Evolutionary conservation across 148 eudicot species (phyloP), one percentile per base, ranked within the genome.

Genomic region (Rhododendron kiyosumense): DNA sequence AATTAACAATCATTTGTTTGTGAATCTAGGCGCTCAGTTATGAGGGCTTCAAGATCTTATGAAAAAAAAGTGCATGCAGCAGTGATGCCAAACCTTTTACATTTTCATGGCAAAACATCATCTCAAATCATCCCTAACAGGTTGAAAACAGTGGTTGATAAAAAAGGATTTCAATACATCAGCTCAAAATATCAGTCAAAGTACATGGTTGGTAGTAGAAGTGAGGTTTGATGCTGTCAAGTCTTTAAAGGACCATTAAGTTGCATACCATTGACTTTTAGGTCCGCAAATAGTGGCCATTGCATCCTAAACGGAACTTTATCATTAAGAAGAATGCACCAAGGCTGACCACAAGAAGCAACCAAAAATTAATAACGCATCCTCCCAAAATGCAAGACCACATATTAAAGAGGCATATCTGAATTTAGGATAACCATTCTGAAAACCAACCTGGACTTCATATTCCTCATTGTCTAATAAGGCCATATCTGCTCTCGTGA

Each of bases 281-380:
- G 89, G 86, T 95, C 98, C 41, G 98, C 94, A 89, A 93, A 89
- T 81, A 89, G 93, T 54, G 98, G 99, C 99, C 99, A 96, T 54
- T 96, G 99, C 91, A 95, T 91, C 94, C 99, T 94, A 91, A 92
- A 96, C 78, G 92, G 93, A 85, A 96, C 99, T 86, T 90, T 90
- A 86, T 96, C 99, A 90, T 93, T 94, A 69, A 96, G 89, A 85
- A 95, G 98, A 89, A 96, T 92, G 88, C 99, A 95, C 99, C 99
- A 96, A 48, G 91, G 98, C 99, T 96, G 89, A 83, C 61, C 85
- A 86, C 11, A 86, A 41, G 79, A 84, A n/a, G 46, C 67, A 7
- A 79, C 2, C 59, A 46, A 79, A 36, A 32, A 52, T 79, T 81
- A 28, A 71, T 77, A n/a, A 30, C 18, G 45, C 6, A 54, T 48